Percentiles rank a stretch among this genome's conserved stretches.
These are phyloP conservation scores for Pleurozium schreberi DNA, from an alignment of 225 moss, liverwort and hornwort genomes.

Conservation along the genomic window DNA sequence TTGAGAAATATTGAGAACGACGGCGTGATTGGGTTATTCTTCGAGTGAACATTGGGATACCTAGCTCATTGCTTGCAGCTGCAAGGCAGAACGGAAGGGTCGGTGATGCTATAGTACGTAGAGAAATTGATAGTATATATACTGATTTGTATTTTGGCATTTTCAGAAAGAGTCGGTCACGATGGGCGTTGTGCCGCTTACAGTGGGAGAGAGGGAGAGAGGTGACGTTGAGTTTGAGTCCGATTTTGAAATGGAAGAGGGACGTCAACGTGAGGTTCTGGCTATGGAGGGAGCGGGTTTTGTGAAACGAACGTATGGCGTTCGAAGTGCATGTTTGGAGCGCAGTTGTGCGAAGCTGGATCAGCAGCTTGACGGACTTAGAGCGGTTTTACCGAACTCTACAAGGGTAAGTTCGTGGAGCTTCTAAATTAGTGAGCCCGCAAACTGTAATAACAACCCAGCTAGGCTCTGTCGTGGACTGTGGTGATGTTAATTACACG, in stretches of 20 bases:
- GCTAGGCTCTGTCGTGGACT: background rate
- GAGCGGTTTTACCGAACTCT: constrained; percentile 1
- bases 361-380: background rate
- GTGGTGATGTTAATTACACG: background rate
- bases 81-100: background rate
- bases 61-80: background rate
- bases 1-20: background rate
- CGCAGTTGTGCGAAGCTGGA: background rate
- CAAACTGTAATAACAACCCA: background rate
- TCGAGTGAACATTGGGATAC: background rate
- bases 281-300: background rate
- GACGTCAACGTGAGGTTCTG: background rate
- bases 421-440: background rate
- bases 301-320: background rate
- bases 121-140: background rate
- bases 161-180: background rate
- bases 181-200: background rate
- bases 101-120: background rate
- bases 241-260: background rate
- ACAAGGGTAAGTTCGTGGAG: background rate
- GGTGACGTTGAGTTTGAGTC: background rate
- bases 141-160: background rate
- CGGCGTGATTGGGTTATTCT: background rate
- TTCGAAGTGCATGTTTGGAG: background rate
- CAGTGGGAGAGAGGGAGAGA: background rate